phyloP scores from a whole-genome alignment of 2,329 filamentous ascomycete genomes.

The Nothopassalora personata region DNA sequence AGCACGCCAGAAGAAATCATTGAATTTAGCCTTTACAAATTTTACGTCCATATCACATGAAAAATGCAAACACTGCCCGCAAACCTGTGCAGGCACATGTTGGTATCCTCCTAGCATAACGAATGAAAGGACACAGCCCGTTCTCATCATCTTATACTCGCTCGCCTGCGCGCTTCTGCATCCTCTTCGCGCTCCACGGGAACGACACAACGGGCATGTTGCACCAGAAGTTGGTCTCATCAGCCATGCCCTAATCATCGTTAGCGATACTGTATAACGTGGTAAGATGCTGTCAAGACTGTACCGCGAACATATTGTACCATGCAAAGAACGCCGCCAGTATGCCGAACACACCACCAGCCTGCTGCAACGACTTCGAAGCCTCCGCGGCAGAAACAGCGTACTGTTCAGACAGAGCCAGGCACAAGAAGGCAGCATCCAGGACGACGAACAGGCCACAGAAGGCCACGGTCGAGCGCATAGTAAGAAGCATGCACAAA shows the following conservation, averaged over 20 bases:
- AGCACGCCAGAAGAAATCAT: no score
- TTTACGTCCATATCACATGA: no score
- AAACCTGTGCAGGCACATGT: neutral
- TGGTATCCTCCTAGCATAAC: neutral
- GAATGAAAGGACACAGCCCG: neutral
- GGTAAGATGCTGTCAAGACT: neutral
- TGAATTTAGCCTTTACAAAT: no score
- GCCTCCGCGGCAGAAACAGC: constrained; percentile 26
- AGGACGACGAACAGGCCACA: constrained; percentile 70
- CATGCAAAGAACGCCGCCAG: constrained; percentile 75
- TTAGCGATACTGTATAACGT: neutral
- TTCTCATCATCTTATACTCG: neutral
- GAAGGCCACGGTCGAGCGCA: constrained; percentile 73
- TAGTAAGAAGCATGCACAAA: constrained; percentile 65
- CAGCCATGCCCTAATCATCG: constrained; percentile 58
- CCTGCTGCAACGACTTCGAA: constrained; percentile 46
- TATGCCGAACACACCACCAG: constrained; percentile 75
- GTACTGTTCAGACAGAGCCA: constrained; percentile 42
- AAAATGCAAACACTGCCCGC: neutral
- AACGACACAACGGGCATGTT: constrained; percentile 32
- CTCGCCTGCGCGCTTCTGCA: constrained; percentile 3
- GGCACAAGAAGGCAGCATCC: constrained; percentile 68
- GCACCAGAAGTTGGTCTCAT: constrained; percentile 41
- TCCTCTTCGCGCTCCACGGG: constrained; percentile 33
- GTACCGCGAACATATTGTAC: constrained; percentile 75